These are phyloP conservation scores for Eucalyptus cladocalyx DNA, from an alignment of 345 rosid genomes.

Conservation along the genomic window DNA sequence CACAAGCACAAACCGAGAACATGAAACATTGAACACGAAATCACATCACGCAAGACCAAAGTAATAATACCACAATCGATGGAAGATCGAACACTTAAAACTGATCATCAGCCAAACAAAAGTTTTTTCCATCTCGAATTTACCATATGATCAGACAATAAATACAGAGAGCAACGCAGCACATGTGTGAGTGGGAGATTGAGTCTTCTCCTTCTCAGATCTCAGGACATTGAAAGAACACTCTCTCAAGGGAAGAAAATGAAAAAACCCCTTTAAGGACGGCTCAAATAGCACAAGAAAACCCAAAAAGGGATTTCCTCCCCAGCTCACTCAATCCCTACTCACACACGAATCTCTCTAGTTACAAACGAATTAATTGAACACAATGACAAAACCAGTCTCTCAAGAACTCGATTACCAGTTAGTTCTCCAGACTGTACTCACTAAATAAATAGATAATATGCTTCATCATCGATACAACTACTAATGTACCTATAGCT, in stretches of 20 bases:
- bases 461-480: neutral
- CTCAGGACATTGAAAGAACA: neutral
- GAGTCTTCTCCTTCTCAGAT: neutral
- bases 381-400: neutral
- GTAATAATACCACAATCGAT: neutral
- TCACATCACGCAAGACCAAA: neutral
- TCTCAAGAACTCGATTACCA: conserved; percentile 1
- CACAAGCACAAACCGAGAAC: neutral
- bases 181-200: neutral
- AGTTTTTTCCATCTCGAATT: neutral
- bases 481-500: conserved; percentile 13
- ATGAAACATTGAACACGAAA: neutral
- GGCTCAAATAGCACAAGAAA: conserved; percentile 61
- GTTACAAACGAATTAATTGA: neutral
- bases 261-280: conserved; percentile 24
- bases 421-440: conserved; percentile 3
- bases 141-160: neutral
- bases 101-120: neutral
- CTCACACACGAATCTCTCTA: neutral
- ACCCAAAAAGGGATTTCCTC: conserved; percentile 23
- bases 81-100: neutral
- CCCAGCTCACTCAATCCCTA: neutral
- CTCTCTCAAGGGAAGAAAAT: neutral
- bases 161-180: neutral
- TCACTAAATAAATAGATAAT: neutral